These are phyloP conservation scores for Paxillus involutus DNA, from an alignment of 768 basidiomycete species.

Conservation along the genomic window DNA sequence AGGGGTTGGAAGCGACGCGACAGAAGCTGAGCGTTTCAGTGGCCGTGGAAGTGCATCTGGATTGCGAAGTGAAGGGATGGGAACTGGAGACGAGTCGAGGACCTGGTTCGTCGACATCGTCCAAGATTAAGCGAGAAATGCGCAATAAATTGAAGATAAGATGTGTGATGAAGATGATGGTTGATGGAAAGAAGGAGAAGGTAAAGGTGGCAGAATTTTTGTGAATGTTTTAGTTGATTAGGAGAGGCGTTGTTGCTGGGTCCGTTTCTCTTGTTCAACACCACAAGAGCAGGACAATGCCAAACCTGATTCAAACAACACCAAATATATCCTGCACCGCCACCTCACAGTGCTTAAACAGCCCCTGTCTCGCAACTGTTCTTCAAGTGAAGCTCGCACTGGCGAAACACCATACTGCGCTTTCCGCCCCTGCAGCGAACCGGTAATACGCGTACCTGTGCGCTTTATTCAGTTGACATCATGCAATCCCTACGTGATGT, in stretches of 20 bases:
- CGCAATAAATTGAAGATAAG: background rate
- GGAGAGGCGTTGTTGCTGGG: background rate
- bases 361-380: no score
- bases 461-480: no score
- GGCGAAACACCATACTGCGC: no score
- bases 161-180: background rate
- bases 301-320: slow-evolving; percentile 15
- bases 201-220: background rate
- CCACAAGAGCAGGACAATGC: slow-evolving; percentile 9
- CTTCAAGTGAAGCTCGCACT: no score
- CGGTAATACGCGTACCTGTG: no score
- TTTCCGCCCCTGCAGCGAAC: no score
- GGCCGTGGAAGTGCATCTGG: slow-evolving; percentile 27
- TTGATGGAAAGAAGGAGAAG: background rate
- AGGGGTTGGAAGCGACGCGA: slow-evolving; percentile 65
- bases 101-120: slow-evolving; percentile 33
- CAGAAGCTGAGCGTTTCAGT: slow-evolving; percentile 64
- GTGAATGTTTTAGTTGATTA: background rate
- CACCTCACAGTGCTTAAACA: background rate
- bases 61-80: slow-evolving; percentile 12
- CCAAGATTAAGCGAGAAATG: background rate
- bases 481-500: no score
- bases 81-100: slow-evolving; percentile 33
- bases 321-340: slow-evolving; percentile 4
- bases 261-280: background rate